phyloP scores from a whole-genome alignment of 768 basidiomycete species.

The Collybia sordida region DNA sequence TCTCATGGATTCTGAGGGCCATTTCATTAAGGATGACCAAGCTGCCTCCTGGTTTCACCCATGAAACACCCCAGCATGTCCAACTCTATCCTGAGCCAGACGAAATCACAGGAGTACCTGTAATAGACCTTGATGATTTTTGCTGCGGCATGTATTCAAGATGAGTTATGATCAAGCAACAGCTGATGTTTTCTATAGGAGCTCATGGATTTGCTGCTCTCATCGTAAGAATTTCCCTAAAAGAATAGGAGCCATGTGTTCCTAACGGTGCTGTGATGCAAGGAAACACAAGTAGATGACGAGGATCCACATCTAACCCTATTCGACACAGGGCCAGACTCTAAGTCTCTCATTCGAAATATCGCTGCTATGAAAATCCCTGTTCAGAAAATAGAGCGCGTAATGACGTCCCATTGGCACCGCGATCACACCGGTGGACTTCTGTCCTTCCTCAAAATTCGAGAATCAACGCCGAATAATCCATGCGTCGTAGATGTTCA shows the following conservation, averaged over 20 bases:
- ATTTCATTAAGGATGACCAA: conserved; percentile 63
- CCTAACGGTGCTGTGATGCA: not conserved
- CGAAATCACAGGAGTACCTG: conserved; percentile 48
- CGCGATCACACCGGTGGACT: conserved; percentile 75
- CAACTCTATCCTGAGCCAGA: conserved; percentile 44
- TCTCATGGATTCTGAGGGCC: no score
- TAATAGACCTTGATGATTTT: conserved; percentile 72
- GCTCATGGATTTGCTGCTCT: conserved; percentile 86
- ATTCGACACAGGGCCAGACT: conserved; percentile 86
- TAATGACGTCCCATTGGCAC: conserved; percentile 83
- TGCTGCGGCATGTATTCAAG: conserved; percentile 41
- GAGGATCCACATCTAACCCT: conserved; percentile 52
- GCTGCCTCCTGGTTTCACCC: conserved; percentile 74
- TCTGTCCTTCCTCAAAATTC: conserved; percentile 57
- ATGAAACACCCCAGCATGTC: conserved; percentile 69
- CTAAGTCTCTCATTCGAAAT: conserved; percentile 73
- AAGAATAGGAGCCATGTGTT: not conserved
- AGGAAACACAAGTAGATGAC: conserved; percentile 59
- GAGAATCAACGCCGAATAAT: conserved; percentile 21
- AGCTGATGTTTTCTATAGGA: conserved; percentile 35
- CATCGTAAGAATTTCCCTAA: conserved; percentile 47
- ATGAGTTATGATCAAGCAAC: not conserved
- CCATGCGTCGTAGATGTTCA: conserved; percentile 69
- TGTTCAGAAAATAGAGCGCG: conserved; percentile 52
- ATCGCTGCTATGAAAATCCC: conserved; percentile 56